A percentile compares a stretch with the other conserved stretches of the same genome.
Conservation (phyloP, 495 filamentous ascomycete species). For the Platismatia glauca region DNA sequence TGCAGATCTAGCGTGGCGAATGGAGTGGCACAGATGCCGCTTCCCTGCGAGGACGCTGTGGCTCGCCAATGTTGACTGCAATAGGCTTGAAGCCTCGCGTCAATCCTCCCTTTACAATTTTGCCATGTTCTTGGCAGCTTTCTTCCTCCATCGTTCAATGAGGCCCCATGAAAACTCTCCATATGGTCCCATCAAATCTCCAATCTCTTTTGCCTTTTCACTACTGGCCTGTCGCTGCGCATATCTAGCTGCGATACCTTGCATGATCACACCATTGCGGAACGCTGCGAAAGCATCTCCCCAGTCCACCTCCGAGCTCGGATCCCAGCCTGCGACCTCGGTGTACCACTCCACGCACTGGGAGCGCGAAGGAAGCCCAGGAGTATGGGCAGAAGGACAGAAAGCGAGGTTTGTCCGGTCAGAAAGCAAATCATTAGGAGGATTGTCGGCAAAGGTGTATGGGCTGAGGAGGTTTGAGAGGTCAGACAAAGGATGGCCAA, state of each 20-base stretch:
- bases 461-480: conserved; percentile 71
- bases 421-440: conserved; percentile 13
- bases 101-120: conserved; percentile 38
- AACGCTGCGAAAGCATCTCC: conserved; percentile 62
- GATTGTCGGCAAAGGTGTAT: conserved; percentile 33
- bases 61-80: conserved; percentile 14
- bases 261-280: conserved; percentile 70
- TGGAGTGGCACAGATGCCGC: conserved; percentile 12
- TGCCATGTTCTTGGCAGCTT: conserved; percentile 31
- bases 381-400: conserved; percentile 30
- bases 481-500: conserved; percentile 88
- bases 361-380: conserved; percentile 65
- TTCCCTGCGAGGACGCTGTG: conserved; percentile 2
- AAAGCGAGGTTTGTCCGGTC: conserved; percentile 22
- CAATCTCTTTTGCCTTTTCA: conserved; percentile 66
- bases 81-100: conserved; percentile 5
- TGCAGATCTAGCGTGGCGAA: conserved; percentile 11
- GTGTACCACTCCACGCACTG: conserved; percentile 71
- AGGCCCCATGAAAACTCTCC: conserved; percentile 69
- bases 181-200: conserved; percentile 51
- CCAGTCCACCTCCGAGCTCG: conserved; percentile 45
- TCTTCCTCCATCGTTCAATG: conserved; percentile 40
- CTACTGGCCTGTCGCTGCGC: conserved; percentile 86
- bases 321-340: conserved; percentile 61
- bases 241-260: conserved; percentile 83